Conservation (phyloP, 176 grass and related monocot genomes). For the Eleusine indica region DNA sequence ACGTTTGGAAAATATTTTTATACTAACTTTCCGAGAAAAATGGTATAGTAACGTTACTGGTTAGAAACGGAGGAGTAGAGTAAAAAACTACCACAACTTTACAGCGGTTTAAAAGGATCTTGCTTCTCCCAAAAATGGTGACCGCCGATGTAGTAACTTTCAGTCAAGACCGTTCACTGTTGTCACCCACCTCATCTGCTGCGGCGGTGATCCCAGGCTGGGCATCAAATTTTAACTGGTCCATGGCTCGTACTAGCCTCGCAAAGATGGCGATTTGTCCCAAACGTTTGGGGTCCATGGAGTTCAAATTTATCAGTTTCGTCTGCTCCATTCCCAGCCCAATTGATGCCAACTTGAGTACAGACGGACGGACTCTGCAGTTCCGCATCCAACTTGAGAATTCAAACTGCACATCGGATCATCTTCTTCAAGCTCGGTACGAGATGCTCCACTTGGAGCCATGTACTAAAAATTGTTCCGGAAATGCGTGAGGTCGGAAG, state of each 20-base stretch:
- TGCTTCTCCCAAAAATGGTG: not conserved
- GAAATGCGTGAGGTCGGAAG: not conserved
- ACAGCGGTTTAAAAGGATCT: not conserved
- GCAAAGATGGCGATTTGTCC: not conserved
- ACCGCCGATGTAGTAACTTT: not conserved
- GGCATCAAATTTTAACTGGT: not conserved
- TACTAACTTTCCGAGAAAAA: too few species aligned
- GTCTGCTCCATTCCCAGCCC: not conserved
- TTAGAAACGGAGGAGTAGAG: too few species aligned
- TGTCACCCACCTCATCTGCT: not conserved
- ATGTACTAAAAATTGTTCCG: not conserved
- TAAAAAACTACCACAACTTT: not conserved
- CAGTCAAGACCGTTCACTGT: not conserved
- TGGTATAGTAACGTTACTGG: too few species aligned
- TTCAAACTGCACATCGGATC: not conserved
- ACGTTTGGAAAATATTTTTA: too few species aligned
- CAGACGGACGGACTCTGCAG: not conserved
- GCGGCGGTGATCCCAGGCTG: not conserved
- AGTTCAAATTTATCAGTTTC: not conserved
- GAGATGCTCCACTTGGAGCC: not conserved
- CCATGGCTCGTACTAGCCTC: not conserved
- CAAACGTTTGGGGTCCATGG: not conserved
- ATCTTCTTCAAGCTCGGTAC: not conserved
- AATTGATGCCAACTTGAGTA: not conserved
- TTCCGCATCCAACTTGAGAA: not conserved